phyloP scores from a whole-genome alignment of 495 filamentous ascomycete genomes.

The Talaromyces nanjingensis region DNA sequence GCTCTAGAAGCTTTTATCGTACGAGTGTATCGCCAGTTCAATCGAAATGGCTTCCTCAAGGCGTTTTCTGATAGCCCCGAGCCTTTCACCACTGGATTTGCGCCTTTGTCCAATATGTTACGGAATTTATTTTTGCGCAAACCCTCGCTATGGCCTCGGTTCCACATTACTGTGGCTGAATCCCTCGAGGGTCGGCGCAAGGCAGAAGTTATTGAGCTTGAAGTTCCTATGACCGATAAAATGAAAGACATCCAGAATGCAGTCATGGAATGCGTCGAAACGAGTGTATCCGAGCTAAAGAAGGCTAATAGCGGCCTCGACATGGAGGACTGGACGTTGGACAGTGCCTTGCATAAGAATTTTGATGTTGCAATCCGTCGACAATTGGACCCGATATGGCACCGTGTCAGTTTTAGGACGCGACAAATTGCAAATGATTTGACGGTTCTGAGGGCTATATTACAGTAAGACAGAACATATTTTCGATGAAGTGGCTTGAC shows the following conservation, averaged over 20 bases:
- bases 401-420: conserved; percentile 90
- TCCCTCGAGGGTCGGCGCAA: conserved; percentile 86
- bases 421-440: conserved; percentile 89
- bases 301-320: conserved; percentile 85
- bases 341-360: conserved; percentile 86
- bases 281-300: conserved; percentile 84
- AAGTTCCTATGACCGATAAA: conserved; percentile 90
- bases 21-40: conserved; percentile 86
- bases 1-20: conserved; percentile 92
- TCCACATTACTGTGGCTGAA: conserved; percentile 81
- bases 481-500: neutral
- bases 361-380: conserved; percentile 85
- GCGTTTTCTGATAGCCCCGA: conserved; percentile 95
- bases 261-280: conserved; percentile 92
- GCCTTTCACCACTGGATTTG: conserved; percentile 83
- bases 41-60: conserved; percentile 88
- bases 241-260: conserved; percentile 93
- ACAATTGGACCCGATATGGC: conserved; percentile 95
- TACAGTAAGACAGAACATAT: conserved; percentile 50
- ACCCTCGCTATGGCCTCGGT: conserved; percentile 88
- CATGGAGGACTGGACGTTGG: conserved; percentile 95
- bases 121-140: conserved; percentile 87
- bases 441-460: conserved; percentile 74
- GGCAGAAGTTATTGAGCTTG: conserved; percentile 93
- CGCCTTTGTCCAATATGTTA: conserved; percentile 86